Base-by-base conservation (phyloP, 495 filamentous ascomycete species). In the Xylaria nigripes region DNA sequence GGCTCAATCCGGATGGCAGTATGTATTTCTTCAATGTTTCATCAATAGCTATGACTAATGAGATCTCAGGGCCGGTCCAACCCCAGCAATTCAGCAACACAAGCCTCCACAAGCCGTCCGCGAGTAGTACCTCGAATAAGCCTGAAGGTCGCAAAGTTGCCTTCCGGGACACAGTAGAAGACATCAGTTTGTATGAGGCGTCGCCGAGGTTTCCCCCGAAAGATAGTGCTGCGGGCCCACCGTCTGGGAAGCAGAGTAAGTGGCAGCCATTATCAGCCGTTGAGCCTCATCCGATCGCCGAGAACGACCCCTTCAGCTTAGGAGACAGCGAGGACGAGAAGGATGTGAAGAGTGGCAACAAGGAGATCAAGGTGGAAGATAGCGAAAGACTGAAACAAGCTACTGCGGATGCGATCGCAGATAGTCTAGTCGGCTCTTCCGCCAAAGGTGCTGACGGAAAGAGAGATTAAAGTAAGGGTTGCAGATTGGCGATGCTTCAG, bases 291-390 rank as follows among this genome's bases (percentile, higher is more conserved):
- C 93, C 94, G 29, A 84, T 92, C 42, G 82, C 81, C 9, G 92
- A 98, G 56, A 88, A 94, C 60, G 93, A 98, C 63, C 93, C 93
- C 0, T 98, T 98, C 70, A 95, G 89, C 61, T 79, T 98, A 9
- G 93, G 93, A 2, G 93, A 98, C 62, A 95, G 90, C 61, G 89
- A 95, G 55, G 93, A 97, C 46, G 94, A 97, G 70, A 86, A 86
- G 56, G 90, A 90, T n/a, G 68, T 75, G 15, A 89, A 87, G 68
- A 63, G 75, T 19, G 71, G 67, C 81, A 58, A 59, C 49, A 75
- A 70, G 61, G 75, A 72, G 44, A 72, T 73, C 54, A 79, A 81
- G 55, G 60, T 76, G 53, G 82, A 87, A 57, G 87, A 89, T 65
- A 73, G 70, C 19, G 86, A 89, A 56, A 76, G 82, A 61, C 61